Evolutionary conservation across 2,329 filamentous ascomycete genomes (phyloP), one percentile per base, ranked within the genome.

Genomic region (Nannizzia gypsea): DNA sequence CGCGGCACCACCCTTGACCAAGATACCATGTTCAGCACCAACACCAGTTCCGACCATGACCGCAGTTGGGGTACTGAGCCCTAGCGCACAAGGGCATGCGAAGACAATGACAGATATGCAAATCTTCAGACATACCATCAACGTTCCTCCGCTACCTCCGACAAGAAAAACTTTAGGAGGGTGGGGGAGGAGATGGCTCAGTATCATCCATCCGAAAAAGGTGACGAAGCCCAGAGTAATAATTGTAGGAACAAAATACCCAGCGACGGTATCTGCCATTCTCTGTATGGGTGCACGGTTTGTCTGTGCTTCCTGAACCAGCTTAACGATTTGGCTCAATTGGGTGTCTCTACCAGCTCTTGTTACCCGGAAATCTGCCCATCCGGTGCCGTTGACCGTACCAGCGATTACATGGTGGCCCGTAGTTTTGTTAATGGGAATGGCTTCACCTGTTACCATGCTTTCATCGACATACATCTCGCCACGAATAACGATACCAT

Each of bases 11-110:
- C 93, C 92, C 75, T 99, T 99, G 72, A 97, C 90, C n/a, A 99
- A 79, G 66, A 99, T 99, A 24, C 93, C 93, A 66, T 96, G 87
- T 73, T 96, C 89, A 1, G 93, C 93, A 57, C 93, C 93, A 34
- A 96, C 85, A 61, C 93, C 93, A n/a, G 93, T 97, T 48, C 93
- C 93, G 31, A 99, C 93, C 93, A 99, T 97, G 71, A 99, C 91
- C 1, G 93, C 93, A 0, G 93, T 99, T 1, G 93, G 93, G 1
- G 93, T 97, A 24, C 90, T 91, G 17, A 99, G 81, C 60, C 93
- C 93, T n/a, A 99, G 83, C 1, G 93, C 93, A 70, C 93, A 99
- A 17, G 93, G 93, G 70, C 93, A 99, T 3, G 93, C 93, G 72
- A 99, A 96, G 20, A 97, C 93, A 69, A 99, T 95, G 65, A 99